These are phyloP conservation scores for Botryotinia convoluta DNA, from an alignment of 2,329 filamentous ascomycete genomes.

Conservation along the genomic window DNA sequence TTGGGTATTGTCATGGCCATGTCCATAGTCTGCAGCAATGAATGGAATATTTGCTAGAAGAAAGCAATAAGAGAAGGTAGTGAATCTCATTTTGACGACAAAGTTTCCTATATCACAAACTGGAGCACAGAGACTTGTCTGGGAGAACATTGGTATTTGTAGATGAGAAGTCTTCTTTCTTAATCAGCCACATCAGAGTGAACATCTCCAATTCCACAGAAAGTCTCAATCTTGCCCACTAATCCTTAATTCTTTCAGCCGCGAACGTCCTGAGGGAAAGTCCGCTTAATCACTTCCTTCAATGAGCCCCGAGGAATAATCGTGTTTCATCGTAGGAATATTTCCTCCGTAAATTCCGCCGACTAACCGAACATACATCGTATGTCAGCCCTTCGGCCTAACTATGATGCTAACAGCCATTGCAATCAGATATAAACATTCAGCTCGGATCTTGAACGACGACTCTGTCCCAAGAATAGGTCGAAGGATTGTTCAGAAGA, in stretches of 20 bases:
- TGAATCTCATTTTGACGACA: conserved; percentile 1
- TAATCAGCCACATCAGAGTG: too few species aligned
- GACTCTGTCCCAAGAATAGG: neutral
- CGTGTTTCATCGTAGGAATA: neutral
- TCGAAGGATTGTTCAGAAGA: too few species aligned
- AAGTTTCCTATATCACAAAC: neutral
- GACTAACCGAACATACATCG: too few species aligned
- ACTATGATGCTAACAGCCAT: neutral
- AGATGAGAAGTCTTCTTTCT: neutral
- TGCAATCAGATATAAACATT: neutral
- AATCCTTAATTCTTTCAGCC: neutral
- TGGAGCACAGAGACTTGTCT: neutral
- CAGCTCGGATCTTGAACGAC: neutral
- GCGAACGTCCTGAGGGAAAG: neutral
- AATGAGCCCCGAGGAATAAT: neutral
- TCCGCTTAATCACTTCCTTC: neutral
- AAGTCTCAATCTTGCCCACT: too few species aligned
- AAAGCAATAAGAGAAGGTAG: neutral
- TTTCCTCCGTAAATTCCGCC: neutral
- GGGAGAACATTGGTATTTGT: neutral
- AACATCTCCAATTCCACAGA: too few species aligned
- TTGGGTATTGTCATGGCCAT: neutral
- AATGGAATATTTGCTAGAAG: neutral
- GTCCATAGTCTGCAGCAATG: neutral
- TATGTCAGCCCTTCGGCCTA: neutral